Conservation (phyloP, 2,329 filamentous ascomycete species). For the Juglanconis sp. region DNA sequence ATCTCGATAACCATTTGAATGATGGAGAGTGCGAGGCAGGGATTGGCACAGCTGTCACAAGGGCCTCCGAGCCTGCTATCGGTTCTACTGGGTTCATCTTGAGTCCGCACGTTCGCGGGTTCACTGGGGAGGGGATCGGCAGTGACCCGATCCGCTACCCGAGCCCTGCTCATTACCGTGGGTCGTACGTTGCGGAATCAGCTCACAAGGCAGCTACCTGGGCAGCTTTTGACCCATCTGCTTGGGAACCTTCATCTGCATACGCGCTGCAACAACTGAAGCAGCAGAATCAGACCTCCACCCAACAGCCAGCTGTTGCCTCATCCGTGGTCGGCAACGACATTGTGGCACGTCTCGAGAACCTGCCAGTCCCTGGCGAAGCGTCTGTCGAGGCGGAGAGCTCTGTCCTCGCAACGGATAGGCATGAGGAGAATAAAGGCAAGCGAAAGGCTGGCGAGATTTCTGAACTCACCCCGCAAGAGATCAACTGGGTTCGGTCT, state of each 20-base stretch:
- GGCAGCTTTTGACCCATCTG: not conserved
- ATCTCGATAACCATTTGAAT: no score
- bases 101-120: not conserved
- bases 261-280: slow-evolving; percentile 4
- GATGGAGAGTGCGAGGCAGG: no score
- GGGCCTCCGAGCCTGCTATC: not conserved
- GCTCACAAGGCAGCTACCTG: not conserved
- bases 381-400: not conserved
- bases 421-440: not conserved
- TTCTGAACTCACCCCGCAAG: slow-evolving; percentile 3
- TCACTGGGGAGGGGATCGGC: not conserved
- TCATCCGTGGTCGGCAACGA: not conserved
- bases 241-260: slow-evolving; percentile 6
- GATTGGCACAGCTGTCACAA: no score
- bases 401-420: not conserved
- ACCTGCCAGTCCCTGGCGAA: not conserved
- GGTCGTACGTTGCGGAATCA: not conserved
- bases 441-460: slow-evolving; percentile 17
- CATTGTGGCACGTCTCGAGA: not conserved
- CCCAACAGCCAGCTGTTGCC: not conserved
- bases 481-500: slow-evolving; percentile 4
- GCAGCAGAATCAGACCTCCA: not conserved
- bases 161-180: not conserved
- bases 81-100: not conserved
- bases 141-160: not conserved